Percentiles rank a stretch among this genome's conserved stretches.
phyloP scores from a whole-genome alignment of 2,329 filamentous ascomycete genomes.

The Setomelanomma holmii region DNA sequence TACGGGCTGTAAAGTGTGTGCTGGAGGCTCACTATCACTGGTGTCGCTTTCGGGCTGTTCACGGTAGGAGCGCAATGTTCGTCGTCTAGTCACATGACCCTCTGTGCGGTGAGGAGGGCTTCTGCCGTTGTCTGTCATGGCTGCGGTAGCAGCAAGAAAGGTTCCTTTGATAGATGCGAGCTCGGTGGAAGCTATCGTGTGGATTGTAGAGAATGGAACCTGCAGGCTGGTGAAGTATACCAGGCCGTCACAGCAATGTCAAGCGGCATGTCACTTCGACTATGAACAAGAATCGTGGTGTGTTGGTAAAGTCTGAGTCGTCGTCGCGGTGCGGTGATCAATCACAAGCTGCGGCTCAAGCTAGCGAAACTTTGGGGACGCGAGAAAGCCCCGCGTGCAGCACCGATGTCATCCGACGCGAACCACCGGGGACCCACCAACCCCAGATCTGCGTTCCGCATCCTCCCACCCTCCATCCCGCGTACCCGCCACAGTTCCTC shows the following conservation, averaged over 20 bases:
- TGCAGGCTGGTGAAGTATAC: neutral
- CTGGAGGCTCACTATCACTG: slow-evolving; percentile 11
- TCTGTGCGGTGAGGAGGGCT: neutral
- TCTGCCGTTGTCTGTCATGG: slow-evolving; percentile 9
- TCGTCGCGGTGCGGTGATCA: neutral
- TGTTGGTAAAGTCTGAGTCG: neutral
- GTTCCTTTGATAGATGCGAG: neutral
- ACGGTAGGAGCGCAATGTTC: slow-evolving; percentile 7
- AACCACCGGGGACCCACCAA: neutral
- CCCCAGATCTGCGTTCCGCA: neutral
- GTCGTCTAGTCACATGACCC: neutral
- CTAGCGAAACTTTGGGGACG: neutral
- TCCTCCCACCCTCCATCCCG: neutral
- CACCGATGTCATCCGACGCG: neutral
- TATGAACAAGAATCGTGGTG: neutral
- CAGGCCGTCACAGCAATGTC: neutral
- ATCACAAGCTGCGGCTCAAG: neutral
- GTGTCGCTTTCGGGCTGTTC: slow-evolving; percentile 7
- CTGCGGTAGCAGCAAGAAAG: neutral
- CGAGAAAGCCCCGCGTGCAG: neutral
- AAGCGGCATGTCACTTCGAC: neutral
- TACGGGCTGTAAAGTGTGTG: slow-evolving; percentile 15
- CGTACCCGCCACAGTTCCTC: neutral
- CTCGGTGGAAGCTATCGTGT: neutral
- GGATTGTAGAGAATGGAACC: neutral